Base-by-base conservation (phyloP, 176 grass and related monocot species). In the Secale cereale region DNA sequence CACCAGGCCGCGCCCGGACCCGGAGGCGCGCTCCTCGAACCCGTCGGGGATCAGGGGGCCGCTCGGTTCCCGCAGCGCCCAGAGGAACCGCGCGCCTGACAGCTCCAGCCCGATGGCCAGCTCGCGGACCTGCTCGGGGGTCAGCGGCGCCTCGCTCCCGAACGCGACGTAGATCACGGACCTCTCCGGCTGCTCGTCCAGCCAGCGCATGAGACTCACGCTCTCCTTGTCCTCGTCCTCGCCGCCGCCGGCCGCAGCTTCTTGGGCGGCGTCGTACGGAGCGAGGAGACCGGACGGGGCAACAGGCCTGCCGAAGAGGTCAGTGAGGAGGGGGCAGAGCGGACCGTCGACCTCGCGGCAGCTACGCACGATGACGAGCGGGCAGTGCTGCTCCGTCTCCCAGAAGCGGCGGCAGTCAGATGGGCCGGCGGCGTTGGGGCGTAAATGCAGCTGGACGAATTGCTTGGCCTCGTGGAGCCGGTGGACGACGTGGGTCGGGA, bases 271-370 rank as follows among this genome's bases (percentile, higher is more conserved):
- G 2, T 52, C 25, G 30, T 40, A 23, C 7, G 79, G 86, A 2
- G 37, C 37, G 37, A 40, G 37, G 37, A 40, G 37, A 9, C 37
- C 9, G 37, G 37, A 59, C 61, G 91, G 91, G 8, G 89, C 37
- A 26, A 82, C 76, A 3, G 77, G 84, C 82, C 78, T 92, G 41
- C 35, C 13, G 61, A 29, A 78, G 33, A 87, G 46, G 3, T 70
- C 74, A 22, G 2, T 2, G 52, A 83, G 43, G 54, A 86, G 65
- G 33, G 23, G 28, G 20, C 74, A 27, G 61, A 45, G 66, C 15
- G 25, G 10, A 27, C n/a, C 70, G 16, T 89, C 84, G 36, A 71
- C 40, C 61, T 85, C 87, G 16, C 2, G 57, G 84, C 84, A 81
- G 30, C 84, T 23, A 13, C 87, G 80, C 13, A 8, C 1, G 30